phyloP scores from a whole-genome alignment of 2,329 filamentous ascomycete species.

The Paecilomyces sp. region DNA sequence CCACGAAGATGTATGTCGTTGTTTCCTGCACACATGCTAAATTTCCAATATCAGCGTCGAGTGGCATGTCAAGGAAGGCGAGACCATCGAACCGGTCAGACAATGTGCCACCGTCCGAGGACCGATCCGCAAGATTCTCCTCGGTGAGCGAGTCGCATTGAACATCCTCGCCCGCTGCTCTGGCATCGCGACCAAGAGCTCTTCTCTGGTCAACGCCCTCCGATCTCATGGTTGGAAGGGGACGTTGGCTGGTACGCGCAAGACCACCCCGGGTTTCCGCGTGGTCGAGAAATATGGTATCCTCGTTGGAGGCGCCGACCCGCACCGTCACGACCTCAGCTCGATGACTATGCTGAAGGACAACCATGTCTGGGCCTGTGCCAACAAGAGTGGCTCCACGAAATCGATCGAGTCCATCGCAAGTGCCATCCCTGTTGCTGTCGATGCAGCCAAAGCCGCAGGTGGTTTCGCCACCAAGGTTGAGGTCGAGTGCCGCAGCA shows the following conservation, averaged over 20 bases:
- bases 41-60: constrained; percentile 50
- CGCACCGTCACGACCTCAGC: constrained; percentile 83
- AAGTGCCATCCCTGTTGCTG: constrained; percentile 74
- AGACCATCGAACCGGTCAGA: constrained; percentile 55
- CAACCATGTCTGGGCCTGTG: constrained; percentile 92
- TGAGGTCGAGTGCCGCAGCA: constrained; percentile 88
- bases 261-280: constrained; percentile 93
- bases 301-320: constrained; percentile 85
- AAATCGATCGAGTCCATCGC: constrained; percentile 22
- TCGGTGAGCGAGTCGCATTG: constrained; percentile 89
- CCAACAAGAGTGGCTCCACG: constrained; percentile 33
- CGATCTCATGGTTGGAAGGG: constrained; percentile 66
- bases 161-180: constrained; percentile 89
- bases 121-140: constrained; percentile 71
- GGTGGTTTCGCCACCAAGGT: constrained; percentile 90
- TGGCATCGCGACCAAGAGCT: constrained; percentile 66
- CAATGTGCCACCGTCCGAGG: constrained; percentile 77
- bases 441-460: constrained; percentile 71
- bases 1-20: background rate
- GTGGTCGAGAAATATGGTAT: constrained; percentile 98
- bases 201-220: constrained; percentile 44
- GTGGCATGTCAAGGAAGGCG: constrained; percentile 78
- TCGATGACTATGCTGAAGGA: constrained; percentile 99
- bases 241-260: constrained; percentile 85
- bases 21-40: background rate